Evolutionary conservation across 2,329 filamentous ascomycete genomes (phyloP), one percentile per base, ranked within the genome.

Genomic region (Penicillium paneum): DNA sequence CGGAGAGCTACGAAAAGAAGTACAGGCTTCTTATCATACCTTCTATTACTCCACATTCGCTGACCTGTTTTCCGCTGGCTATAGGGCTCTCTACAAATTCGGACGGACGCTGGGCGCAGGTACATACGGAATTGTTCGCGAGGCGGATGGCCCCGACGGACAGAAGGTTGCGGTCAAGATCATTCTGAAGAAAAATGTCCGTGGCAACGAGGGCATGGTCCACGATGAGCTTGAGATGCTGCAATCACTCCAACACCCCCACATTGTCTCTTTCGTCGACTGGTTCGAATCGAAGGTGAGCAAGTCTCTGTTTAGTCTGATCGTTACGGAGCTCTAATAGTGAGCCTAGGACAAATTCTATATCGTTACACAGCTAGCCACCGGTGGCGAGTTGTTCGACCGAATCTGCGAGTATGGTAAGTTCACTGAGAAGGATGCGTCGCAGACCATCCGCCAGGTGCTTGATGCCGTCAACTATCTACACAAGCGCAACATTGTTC

Each of bases 1-100:
- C 93, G 65, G 91, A 96, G 66, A 97, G 91, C 79, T 99, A 99
- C 80, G 94, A 97, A 74, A 96, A 96, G 79, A 99, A 99, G 90
- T 95, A 79, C 69, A 79, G 69, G 54, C 28, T 36, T 45, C 39
- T 24, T 35, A 17, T 19, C n/a, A 2, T 39, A 13, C 19, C 11
- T 19, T 4, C 8, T n/a, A 12, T 36, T 34, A 10, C 5, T 42
- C 49, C 52, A 34, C 35, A 51, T 57, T 43, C 52, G 41, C 55
- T 42, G 13, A 50, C 28, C 38, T 34, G n/a, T 28, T 35, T 39
- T 15, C 12, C 61, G 24, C 41, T 39, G 61, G 51, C 11, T 34
- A 34, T 72, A 94, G 90, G 76, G 80, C 90, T 60, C 90, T 88
- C 74, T 99, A 99, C 76, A 86, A 83, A 65, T 96, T 99, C 75